phyloP scores from a whole-genome alignment of 495 filamentous ascomycete genomes.

The Achaetomiella virescens region DNA sequence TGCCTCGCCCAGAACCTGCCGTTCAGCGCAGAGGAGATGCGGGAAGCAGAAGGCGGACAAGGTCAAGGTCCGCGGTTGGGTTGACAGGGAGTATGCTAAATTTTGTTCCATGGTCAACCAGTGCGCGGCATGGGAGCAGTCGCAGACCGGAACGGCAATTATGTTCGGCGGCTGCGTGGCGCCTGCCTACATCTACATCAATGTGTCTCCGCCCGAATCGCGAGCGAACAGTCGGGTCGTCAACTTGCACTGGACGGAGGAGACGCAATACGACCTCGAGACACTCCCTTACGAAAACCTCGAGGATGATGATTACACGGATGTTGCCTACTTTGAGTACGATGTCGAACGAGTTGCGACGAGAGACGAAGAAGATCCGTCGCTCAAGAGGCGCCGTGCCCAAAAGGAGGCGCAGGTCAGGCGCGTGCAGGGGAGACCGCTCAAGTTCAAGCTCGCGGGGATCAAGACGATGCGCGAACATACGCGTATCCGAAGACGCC shows the following conservation, averaged over 20 bases:
- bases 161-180: constrained; percentile 23
- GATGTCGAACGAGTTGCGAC: background rate
- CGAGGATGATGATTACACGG: constrained; percentile 22
- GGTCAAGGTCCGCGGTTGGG: constrained; percentile 19
- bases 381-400: constrained; percentile 15
- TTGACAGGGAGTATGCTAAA: constrained; percentile 32
- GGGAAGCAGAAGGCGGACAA: constrained; percentile 20
- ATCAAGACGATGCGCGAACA: constrained; percentile 37
- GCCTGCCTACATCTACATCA: constrained; percentile 32
- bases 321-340: constrained; percentile 8
- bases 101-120: constrained; percentile 32
- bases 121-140: constrained; percentile 39
- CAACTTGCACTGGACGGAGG: constrained; percentile 28
- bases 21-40: constrained; percentile 30
- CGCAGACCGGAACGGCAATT: constrained; percentile 21
- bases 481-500: constrained; percentile 31
- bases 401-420: constrained; percentile 9
- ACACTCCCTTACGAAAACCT: constrained; percentile 40
- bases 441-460: constrained; percentile 28
- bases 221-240: constrained; percentile 19
- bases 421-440: constrained; percentile 16
- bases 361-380: background rate
- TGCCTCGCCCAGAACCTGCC: constrained; percentile 32
- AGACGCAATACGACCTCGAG: constrained; percentile 33
- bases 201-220: constrained; percentile 23